Evolutionary conservation across 2,329 filamentous ascomycete species (phyloP).

Genomic region (Sclerotinia nivalis): DNA sequence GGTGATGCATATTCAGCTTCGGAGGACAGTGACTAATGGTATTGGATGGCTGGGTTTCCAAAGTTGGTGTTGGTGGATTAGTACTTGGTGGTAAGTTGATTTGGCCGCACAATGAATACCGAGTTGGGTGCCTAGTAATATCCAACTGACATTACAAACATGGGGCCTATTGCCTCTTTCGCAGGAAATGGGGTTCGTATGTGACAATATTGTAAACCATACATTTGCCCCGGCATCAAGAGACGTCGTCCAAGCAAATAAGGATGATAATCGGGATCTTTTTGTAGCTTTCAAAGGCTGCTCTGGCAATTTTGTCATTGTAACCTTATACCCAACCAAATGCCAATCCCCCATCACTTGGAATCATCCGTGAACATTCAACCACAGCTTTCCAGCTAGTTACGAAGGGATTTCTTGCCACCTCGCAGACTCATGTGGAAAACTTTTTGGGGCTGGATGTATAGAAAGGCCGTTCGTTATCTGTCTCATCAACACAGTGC

Average conservation of each 20-base stretch:
- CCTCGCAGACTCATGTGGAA: background rate
- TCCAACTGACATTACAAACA: background rate
- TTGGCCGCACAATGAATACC: background rate
- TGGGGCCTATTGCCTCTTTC: background rate
- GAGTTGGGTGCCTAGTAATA: background rate
- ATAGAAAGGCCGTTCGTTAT: background rate
- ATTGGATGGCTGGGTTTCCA: slow-evolving; percentile 25
- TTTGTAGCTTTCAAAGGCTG: slow-evolving; percentile 57
- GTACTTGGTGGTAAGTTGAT: slow-evolving; percentile 22
- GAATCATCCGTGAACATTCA: background rate
- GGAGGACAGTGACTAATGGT: slow-evolving; percentile 18
- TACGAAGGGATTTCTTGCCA: background rate
- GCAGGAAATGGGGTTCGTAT: slow-evolving; percentile 25
- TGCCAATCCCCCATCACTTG: background rate
- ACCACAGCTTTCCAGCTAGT: background rate
- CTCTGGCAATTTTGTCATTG: slow-evolving; percentile 46
- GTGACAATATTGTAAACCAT: slow-evolving; percentile 28
- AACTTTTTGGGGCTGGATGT: background rate
- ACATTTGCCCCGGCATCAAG: slow-evolving; percentile 48
- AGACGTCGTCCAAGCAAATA: slow-evolving; percentile 48
- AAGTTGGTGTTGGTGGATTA: slow-evolving; percentile 24
- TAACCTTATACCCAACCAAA: slow-evolving; percentile 43
- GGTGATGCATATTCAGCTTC: slow-evolving; percentile 24
- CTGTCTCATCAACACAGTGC: background rate
- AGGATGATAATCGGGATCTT: slow-evolving; percentile 48